Base-by-base conservation (phyloP, 805 yeast genomes). In the Zygosaccharomyces siamensis region DNA sequence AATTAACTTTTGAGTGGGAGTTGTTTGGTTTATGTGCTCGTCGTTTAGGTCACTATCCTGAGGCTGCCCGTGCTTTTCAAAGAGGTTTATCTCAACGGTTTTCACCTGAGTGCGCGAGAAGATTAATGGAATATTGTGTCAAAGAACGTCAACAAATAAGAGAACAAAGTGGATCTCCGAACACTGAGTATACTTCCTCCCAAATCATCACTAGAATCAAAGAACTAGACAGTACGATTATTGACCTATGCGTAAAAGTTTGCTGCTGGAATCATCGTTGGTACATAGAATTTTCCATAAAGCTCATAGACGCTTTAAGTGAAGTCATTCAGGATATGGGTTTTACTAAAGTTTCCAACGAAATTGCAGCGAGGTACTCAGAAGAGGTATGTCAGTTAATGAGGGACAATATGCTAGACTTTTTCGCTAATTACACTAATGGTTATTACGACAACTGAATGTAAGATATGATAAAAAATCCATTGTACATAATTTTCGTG, bases 231-330 rank as follows among this genome's bases (percentile, higher is more conserved):
- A 77, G 74, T 44, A 73, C 75, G 53, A 79, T 88, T 10, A 72
- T 90, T 50, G 89, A 84, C 49, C 71, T 84, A 20, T 69, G 82
- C 48, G 87, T 90, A 31, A 86, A 85, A 59, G 71, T 93, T 46
- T 71, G 84, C n/a, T 95, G 93, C n/a, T 95, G 98, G 97, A 86
- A 89, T 63, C 97, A 90, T 67, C 80, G 99, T 62, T 93, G 99
- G 99, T 95, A 92, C 70, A 79, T 83, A 54, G 97, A 92, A 56
- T 92, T 89, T 62, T 83, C 95, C 7, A 86, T 95, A 18, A 72
- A 72, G 42, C 71, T 89, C 42, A 62, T 82, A n/a, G 63, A 70
- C n/a, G 70, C 81, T 0, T 68, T 89, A 50, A 70, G 78, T 18
- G 77, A 75, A 46, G 72, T 89, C 47, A 81, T 88, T 21, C 80